Evolutionary conservation across 345 rosid genomes (phyloP), one percentile per base, ranked within the genome.

Genomic region (Angophora floribunda): DNA sequence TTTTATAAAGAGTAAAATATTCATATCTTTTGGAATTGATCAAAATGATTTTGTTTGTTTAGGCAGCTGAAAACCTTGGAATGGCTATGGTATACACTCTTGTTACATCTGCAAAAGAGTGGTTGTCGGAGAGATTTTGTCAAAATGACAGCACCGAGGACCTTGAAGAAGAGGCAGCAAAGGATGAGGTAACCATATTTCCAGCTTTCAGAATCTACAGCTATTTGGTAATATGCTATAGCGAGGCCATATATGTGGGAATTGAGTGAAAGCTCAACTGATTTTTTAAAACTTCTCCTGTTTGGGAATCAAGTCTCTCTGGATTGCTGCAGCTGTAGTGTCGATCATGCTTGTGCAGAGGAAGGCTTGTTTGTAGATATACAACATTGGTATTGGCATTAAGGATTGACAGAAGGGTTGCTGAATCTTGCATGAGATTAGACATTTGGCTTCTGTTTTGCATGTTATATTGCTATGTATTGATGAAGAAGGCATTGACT

Each of bases 81-180:
- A 98, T 97, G 99, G 96, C 99, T 53, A 98, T 98, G 99, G 88
- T 97, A 59, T 98, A 98, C 93, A 96, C 99, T 80, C 90, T 97
- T 90, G 95, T 96, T 86, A 88, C 97, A 89, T 97, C 97, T 87
- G 98, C 99, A 88, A 93, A 97, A 90, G 99, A 97, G 85, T 98
- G 99, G 99, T 89, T 98, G 79, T 92, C 96, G 88, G 99, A 98
- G 92, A 89, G 89, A 89, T 98, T 94, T 91, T 91, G 97, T 88
- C 94, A 93, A 92, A 95, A 93, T 45, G 91, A 92, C 88, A 91
- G 52, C 86, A 88, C 85, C 87, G 97, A 92, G 63, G 47, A 88
- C 55, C 89, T 87, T 53, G 93, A 91, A 87, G 95, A 91, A 87
- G 96, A 91, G 88, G 96, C 94, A 47, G 94, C 91, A 91, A 95